phyloP scores from a whole-genome alignment of 352 stramenopile genomes.

The Globisporangium lucens region DNA sequence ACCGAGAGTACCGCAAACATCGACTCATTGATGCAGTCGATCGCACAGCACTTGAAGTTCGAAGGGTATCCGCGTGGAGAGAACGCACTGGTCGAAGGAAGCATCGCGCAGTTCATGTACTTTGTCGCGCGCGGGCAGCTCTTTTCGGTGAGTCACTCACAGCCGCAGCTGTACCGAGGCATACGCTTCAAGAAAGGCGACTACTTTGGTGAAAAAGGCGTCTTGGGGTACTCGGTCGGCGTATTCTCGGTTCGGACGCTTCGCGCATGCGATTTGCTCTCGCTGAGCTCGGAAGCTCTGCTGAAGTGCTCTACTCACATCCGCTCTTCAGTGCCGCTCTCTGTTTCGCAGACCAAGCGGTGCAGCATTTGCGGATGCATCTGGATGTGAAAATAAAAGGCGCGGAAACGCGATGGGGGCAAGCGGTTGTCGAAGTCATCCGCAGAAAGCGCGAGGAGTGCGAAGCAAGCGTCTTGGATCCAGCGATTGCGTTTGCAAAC shows the following conservation, averaged over 20 bases:
- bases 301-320: constrained; percentile 40
- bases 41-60: constrained; percentile 49
- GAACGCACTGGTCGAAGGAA: constrained; percentile 59
- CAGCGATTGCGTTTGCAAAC: constrained; percentile 6
- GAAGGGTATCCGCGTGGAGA: constrained; percentile 62
- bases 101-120: constrained; percentile 64
- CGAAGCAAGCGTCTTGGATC: not conserved
- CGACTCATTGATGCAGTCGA: constrained; percentile 30
- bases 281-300: constrained; percentile 38
- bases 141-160: constrained; percentile 28
- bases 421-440: constrained; percentile 31
- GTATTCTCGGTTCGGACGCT: constrained; percentile 45
- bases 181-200: constrained; percentile 42
- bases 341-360: constrained; percentile 30
- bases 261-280: constrained; percentile 56
- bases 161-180: constrained; percentile 21
- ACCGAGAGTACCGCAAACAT: constrained; percentile 21
- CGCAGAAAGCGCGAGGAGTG: constrained; percentile 26
- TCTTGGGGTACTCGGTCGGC: constrained; percentile 54
- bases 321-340: constrained; percentile 38
- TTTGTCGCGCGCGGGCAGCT: constrained; percentile 59
- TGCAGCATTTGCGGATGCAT: constrained; percentile 21
- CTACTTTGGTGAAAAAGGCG: constrained; percentile 56
- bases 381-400: constrained; percentile 13
- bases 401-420: constrained; percentile 45